These are phyloP conservation scores for Chlorella sp. DNA, from an alignment of 139 green algal genomes.

Conservation along the genomic window DNA sequence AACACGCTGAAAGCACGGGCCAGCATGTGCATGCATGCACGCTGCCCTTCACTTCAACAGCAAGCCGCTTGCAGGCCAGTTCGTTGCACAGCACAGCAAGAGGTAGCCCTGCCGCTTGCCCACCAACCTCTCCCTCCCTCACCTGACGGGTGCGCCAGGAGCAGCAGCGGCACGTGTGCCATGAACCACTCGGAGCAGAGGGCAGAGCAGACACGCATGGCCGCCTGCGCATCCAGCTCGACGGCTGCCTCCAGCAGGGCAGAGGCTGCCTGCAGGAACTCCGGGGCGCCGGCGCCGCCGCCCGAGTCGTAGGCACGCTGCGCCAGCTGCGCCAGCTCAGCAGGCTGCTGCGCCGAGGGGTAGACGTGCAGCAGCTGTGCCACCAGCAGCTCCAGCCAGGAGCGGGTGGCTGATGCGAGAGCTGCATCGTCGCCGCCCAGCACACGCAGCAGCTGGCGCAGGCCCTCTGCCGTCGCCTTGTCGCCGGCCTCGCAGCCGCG, in stretches of 20 bases:
- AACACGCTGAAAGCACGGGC: no score
- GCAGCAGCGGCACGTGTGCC: conserved; percentile 66
- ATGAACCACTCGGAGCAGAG: conserved; percentile 72
- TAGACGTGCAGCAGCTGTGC: conserved; percentile 65
- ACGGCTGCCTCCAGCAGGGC: conserved; percentile 28
- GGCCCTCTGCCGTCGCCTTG: conserved; percentile 24
- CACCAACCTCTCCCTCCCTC: conserved; percentile 22
- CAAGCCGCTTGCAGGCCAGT: neutral
- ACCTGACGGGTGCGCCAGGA: conserved; percentile 51
- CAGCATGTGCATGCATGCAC: no score
- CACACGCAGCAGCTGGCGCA: conserved; percentile 57
- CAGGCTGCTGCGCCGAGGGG: conserved; percentile 40
- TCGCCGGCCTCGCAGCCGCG: conserved; percentile 20
- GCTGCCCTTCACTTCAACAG: no score
- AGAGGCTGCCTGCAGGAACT: conserved; percentile 44
- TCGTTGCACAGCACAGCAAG: neutral
- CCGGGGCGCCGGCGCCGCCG: neutral
- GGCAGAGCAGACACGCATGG: conserved; percentile 43
- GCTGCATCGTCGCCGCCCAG: conserved; percentile 57
- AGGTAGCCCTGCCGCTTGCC: no score
- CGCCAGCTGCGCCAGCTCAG: conserved; percentile 59
- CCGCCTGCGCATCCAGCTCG: conserved; percentile 50
- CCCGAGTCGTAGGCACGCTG: conserved; percentile 13
- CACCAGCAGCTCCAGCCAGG: conserved; percentile 74
- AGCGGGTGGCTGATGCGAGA: conserved; percentile 9